Evolutionary conservation across 257 asterid genomes (phyloP), one percentile per base, ranked within the genome.

Genomic region (Gardenia jasminoides): DNA sequence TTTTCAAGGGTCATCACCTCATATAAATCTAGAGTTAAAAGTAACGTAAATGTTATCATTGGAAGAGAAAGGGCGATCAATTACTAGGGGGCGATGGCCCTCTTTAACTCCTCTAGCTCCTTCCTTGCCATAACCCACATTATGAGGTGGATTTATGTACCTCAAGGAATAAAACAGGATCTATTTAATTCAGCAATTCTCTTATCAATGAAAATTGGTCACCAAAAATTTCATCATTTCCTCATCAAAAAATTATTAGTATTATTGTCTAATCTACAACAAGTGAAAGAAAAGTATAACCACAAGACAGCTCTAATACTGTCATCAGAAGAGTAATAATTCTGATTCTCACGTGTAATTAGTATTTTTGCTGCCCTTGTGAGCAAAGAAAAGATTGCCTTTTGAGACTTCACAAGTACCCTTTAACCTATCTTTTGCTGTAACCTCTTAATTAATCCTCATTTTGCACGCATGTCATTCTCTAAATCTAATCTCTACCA

Each of bases 391-490:
- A 22, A 59, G 30, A 5, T 59, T 59, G 6, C 1, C 70, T 28
- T 64, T 30, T 12, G 19, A 65, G 16, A 65, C n/a, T n/a, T n/a
- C n/a, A n/a, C n/a, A n/a, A 65, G 17, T 65, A 43, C 71, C 62
- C 50, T 20, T 50, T 31, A 20, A 47, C 33, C 8, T 47, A 30
- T 77, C 39, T 22, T 48, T 66, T 46, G 12, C 26, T 31, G 50
- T 30, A 22, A 17, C n/a, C 1, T 30, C 13, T 13, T 30, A 28
- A 66, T 22, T 66, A 66, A 30, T 76, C 26, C 20, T 76, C 17
- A 46, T 64, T 76, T 26, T 65, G 80, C 80, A 76, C 80, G 54
- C 43, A 50, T 15, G 41, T 39, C 75, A 50, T 77, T 48, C 56
- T 36, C 58, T 36, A 44, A 46, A 43, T 36, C 58, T 36, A 44